A percentile compares a stretch with the other conserved stretches of the same genome.
These are phyloP conservation scores for Fraxinus cuspidata DNA, from an alignment of 257 asterid species.

Conservation along the genomic window DNA sequence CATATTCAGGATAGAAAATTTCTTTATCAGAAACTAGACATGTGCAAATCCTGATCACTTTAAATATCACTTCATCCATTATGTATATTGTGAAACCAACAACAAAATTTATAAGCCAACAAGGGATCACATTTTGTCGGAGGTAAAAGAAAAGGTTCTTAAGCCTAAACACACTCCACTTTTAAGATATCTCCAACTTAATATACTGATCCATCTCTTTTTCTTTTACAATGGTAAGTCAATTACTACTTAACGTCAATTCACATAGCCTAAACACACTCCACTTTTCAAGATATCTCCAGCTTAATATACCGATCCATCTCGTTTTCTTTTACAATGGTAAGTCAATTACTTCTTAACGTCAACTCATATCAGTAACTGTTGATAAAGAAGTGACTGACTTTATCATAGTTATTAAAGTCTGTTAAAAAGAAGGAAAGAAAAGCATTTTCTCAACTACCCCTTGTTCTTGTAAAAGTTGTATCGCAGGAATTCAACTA, in stretches of 20 bases:
- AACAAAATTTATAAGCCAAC: slow-evolving; percentile 10
- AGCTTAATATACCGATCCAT: neutral
- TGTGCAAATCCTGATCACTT: slow-evolving; percentile 1
- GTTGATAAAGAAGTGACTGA: neutral
- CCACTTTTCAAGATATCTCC: neutral
- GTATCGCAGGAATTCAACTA: neutral
- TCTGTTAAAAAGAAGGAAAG: neutral
- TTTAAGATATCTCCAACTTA: neutral
- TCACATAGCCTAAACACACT: slow-evolving; percentile 8
- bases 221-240: too few relatives aligned
- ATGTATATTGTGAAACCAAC: neutral
- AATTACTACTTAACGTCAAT: too few relatives aligned
- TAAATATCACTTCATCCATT: slow-evolving; percentile 12
- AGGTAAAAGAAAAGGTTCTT: neutral
- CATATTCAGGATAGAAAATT: slow-evolving; percentile 28
- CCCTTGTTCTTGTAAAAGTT: neutral
- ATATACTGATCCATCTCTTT: too few relatives aligned
- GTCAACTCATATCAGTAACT: neutral
- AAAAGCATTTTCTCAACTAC: neutral
- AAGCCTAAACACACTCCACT: slow-evolving; percentile 16
- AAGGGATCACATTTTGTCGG: slow-evolving; percentile 12
- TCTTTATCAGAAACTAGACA: slow-evolving; percentile 21
- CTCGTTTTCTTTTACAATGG: neutral
- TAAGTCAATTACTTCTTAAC: neutral
- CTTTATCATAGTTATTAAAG: neutral